Evolutionary conservation across 1,139 yeast genomes (phyloP).

Genomic region (Hanseniaspora uvarum): DNA sequence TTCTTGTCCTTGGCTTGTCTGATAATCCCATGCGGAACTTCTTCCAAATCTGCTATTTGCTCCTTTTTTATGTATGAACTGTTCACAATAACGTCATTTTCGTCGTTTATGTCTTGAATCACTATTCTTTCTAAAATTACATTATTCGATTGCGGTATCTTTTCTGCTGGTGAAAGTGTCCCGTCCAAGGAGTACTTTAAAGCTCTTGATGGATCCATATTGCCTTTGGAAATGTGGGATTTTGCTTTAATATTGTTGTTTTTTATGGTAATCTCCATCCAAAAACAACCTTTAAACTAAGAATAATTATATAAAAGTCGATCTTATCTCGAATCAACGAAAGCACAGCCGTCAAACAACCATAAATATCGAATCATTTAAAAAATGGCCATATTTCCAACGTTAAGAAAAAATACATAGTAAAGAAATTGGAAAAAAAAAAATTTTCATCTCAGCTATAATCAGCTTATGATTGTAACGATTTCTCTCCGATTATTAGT

Average conservation of each 20-base stretch:
- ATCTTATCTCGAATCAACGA: no score
- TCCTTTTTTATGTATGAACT: constrained; percentile 41
- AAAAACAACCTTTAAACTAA: not conserved
- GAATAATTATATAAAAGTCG: no score
- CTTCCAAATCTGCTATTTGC: constrained; percentile 88
- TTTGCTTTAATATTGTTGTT: not conserved
- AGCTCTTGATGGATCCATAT: constrained; percentile 72
- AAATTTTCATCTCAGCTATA: no score
- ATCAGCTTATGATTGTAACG: no score
- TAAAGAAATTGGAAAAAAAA: no score
- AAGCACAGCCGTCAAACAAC: no score
- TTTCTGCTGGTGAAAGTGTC: constrained; percentile 45
- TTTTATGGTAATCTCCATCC: not conserved
- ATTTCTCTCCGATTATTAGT: no score
- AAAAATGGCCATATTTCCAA: no score
- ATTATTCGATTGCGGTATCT: constrained; percentile 25
- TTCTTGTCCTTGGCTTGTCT: constrained; percentile 68
- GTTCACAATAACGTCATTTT: constrained; percentile 65
- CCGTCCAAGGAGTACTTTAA: constrained; percentile 59
- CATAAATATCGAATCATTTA: no score
- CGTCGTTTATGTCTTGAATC: constrained; percentile 60
- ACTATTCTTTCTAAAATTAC: constrained; percentile 43
- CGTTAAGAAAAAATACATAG: no score
- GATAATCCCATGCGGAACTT: constrained; percentile 86
- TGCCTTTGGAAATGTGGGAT: not conserved